phyloP scores from a whole-genome alignment of 768 basidiomycete species.

The Pholiota conissans region DNA sequence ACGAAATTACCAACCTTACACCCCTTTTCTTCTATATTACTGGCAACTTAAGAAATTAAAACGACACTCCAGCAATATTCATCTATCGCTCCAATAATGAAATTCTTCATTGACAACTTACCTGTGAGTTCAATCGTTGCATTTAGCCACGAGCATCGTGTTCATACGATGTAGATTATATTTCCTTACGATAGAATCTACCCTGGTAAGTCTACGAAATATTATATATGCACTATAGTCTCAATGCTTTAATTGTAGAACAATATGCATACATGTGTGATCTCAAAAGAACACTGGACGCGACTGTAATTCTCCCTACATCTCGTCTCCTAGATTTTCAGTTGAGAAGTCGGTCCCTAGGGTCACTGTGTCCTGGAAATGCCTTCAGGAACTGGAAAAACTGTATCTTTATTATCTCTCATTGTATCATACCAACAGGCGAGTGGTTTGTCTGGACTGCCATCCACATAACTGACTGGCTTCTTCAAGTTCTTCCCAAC shows the following conservation, averaged over 20 bases:
- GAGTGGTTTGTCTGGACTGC: neutral
- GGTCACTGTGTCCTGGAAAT: slow-evolving; percentile 99
- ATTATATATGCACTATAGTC: neutral
- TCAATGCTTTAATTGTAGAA: slow-evolving; percentile 47
- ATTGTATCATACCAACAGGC: slow-evolving; percentile 99
- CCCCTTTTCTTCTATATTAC: neutral
- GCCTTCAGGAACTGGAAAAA: slow-evolving; percentile 99
- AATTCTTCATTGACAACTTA: slow-evolving; percentile 80
- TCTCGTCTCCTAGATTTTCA: neutral
- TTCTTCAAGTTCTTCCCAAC: slow-evolving; percentile 83
- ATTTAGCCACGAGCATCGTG: neutral
- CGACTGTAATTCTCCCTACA: slow-evolving; percentile 55
- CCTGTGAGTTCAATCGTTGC: slow-evolving; percentile 47
- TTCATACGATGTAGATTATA: slow-evolving; percentile 55
- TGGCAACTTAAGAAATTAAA: neutral
- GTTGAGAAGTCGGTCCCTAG: slow-evolving; percentile 38
- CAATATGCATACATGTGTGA: slow-evolving; percentile 99
- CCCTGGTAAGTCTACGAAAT: slow-evolving; percentile 60
- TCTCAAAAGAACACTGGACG: slow-evolving; percentile 94
- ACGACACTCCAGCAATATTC: neutral
- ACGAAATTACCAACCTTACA: neutral
- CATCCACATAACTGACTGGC: slow-evolving; percentile 4
- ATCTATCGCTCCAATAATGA: slow-evolving; percentile 45
- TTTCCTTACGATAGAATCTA: slow-evolving; percentile 96
- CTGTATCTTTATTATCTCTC: slow-evolving; percentile 90